Base-by-base conservation (phyloP, 371 early-diverging fungal species). In the Apophysomyces ossiformis region DNA sequence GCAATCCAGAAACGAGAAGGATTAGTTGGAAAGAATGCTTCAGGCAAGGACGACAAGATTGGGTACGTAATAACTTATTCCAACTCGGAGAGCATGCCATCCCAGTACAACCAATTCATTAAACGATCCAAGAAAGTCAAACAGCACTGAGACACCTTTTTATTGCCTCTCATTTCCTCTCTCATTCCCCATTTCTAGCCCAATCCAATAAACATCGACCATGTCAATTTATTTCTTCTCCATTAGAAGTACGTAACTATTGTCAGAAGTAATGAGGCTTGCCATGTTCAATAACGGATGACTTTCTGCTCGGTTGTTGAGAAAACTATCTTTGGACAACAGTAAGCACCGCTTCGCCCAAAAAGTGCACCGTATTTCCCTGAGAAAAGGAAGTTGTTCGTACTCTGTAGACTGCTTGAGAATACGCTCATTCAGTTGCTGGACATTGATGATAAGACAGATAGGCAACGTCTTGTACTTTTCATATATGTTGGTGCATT, bases 211-310 rank as follows among this genome's bases (percentile, higher is more conserved):
- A 26, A 26, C 32, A 26, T 26, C 32, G 3, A 26, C 32, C 41
- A 41, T 41, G 16, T 47, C n/a, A 47, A 18, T 18, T 47, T 2
- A 7, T 18, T 47, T 13, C 2, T 47, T 47, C 47, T 47, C 47
- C 2, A 47, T 47, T 47, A 47, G 16, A 47, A 47, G n/a, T 47
- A 47, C 4, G n/a, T 18, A 47, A 16, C 47, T 18, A 16, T 47
- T 47, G 16, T 21, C n/a, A 16, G 47, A 46, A 47, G 47, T n/a
- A 47, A 47, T 47, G 0, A 21, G 18, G 2, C 16, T 47, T 16
- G 47, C 47, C n/a, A 47, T 47, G 47, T 47, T 16, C 47, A 47
- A 47, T 47, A 47, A 18, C 16, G 47, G 21, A n/a, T 47, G 47
- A n/a, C 3, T 47, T 47, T 47, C 47, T 9, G 47, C 21, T 47